A percentile compares a stretch with the other conserved stretches of the same genome.
These are phyloP conservation scores for Corniculantispora saksenae DNA, from an alignment of 2,329 filamentous ascomycete species.

Conservation along the genomic window DNA sequence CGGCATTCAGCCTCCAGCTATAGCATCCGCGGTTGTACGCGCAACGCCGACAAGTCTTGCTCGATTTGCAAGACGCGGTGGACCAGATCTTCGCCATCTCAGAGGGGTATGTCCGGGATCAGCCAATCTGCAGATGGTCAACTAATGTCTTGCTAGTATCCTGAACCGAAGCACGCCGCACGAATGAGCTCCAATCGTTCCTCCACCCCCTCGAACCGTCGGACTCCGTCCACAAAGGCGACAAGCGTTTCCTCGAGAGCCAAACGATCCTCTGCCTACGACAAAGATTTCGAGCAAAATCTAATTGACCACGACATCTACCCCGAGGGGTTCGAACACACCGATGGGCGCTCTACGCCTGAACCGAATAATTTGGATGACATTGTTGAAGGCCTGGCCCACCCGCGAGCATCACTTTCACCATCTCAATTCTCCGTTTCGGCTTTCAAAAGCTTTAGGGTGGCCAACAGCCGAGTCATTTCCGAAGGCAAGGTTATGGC, in stretches of 20 bases:
- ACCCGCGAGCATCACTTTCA: constrained; percentile 35
- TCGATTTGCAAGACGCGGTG: constrained; percentile 22
- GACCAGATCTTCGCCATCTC: constrained; percentile 27
- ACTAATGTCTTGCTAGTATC: constrained; percentile 1
- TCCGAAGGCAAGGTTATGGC: constrained; percentile 37
- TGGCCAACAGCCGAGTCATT: constrained; percentile 29
- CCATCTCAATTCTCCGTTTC: constrained; percentile 34
- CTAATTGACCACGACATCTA: constrained; percentile 38
- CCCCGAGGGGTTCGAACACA: constrained; percentile 14
- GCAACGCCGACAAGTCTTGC: background rate
- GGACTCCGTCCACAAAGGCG: constrained; percentile 24
- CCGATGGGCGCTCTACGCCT: background rate
- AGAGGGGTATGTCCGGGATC: constrained; percentile 24
- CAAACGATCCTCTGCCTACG: constrained; percentile 31
- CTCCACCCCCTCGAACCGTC: constrained; percentile 9
- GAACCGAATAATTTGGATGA: background rate
- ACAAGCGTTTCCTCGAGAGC: background rate
- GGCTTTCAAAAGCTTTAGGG: constrained; percentile 32
- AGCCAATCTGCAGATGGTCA: background rate
- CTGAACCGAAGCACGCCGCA: constrained; percentile 2
- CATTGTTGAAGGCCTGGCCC: background rate
- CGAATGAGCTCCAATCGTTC: background rate
- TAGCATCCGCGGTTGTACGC: background rate
- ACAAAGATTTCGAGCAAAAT: constrained; percentile 38
- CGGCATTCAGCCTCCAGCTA: constrained; percentile 3